These are phyloP conservation scores for Solanum medicagineum DNA, from an alignment of 257 asterid genomes.

Conservation along the genomic window DNA sequence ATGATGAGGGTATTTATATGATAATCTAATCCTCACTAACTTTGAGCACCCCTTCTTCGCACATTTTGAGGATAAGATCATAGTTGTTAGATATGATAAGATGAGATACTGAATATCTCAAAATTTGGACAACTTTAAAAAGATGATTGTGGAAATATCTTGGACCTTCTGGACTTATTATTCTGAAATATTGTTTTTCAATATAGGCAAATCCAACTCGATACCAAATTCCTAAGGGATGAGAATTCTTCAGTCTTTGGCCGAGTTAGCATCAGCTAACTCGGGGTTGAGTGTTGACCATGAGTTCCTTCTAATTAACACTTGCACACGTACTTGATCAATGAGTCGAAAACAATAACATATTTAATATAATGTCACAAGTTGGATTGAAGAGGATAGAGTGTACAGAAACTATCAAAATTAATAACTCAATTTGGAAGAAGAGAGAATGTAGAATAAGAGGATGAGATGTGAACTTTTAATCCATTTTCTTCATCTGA, in stretches of 20 bases:
- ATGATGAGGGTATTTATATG: not conserved
- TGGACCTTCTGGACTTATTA: no score
- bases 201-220: not conserved
- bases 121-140: no score
- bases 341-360: not conserved
- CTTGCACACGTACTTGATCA: not conserved
- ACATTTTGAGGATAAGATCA: not conserved
- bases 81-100: no score
- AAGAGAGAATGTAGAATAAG: no score
- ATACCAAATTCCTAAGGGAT: not conserved
- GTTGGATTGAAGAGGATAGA: no score
- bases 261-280: not conserved
- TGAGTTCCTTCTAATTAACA: not conserved
- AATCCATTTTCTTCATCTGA: no score
- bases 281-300: not conserved
- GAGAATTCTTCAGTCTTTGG: not conserved
- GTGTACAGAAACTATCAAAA: not conserved
- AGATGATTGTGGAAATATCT: no score
- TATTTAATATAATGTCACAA: not conserved
- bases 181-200: no score
- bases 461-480: no score
- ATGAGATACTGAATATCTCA: no score
- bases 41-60: not conserved
- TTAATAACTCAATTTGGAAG: no score
- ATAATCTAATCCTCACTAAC: no score